These are phyloP conservation scores for Pezicula carpinea DNA, from an alignment of 2,329 filamentous ascomycete species.

Conservation along the genomic window DNA sequence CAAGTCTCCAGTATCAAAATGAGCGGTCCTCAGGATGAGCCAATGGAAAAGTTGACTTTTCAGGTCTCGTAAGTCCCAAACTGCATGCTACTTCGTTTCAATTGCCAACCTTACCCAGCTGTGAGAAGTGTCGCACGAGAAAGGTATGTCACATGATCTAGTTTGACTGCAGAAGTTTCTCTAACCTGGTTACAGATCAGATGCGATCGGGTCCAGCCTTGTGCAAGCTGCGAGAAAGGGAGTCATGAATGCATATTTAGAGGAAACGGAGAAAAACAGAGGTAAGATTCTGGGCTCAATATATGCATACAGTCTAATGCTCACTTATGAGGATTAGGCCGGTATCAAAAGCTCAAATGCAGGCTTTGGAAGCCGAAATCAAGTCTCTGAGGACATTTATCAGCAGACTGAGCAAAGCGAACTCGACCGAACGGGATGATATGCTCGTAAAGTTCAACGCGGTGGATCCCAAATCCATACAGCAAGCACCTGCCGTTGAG, in stretches of 20 bases:
- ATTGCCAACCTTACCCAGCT: conserved; percentile 26
- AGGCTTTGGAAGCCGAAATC: conserved; percentile 43
- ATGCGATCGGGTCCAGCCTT: conserved; percentile 47
- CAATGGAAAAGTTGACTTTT: conserved; percentile 10
- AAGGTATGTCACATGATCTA: conserved; percentile 29
- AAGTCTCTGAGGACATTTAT: conserved; percentile 41
- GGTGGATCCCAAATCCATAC: conserved; percentile 12
- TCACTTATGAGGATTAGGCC: conserved; percentile 28
- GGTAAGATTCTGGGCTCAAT: conserved; percentile 22
- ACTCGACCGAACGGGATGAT: conserved; percentile 34
- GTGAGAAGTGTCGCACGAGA: conserved; percentile 38
- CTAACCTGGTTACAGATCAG: conserved; percentile 39
- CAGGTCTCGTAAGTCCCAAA: conserved; percentile 9
- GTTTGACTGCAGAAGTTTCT: neutral
- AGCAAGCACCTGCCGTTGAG: conserved; percentile 1
- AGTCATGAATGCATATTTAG: conserved; percentile 35
- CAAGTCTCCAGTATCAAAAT: neutral
- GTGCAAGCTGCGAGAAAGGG: conserved; percentile 42
- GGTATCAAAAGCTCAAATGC: conserved; percentile 40
- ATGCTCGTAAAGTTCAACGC: conserved; percentile 35
- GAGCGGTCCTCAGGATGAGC: conserved; percentile 3
- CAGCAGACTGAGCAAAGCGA: conserved; percentile 37
- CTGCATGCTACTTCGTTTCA: neutral
- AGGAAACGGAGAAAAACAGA: conserved; percentile 38
- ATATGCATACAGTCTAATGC: neutral